Percentiles rank a stretch among this genome's conserved stretches.
Evolutionary conservation across 345 rosid species (phyloP).

Genomic region (Alliaria petiolata): DNA sequence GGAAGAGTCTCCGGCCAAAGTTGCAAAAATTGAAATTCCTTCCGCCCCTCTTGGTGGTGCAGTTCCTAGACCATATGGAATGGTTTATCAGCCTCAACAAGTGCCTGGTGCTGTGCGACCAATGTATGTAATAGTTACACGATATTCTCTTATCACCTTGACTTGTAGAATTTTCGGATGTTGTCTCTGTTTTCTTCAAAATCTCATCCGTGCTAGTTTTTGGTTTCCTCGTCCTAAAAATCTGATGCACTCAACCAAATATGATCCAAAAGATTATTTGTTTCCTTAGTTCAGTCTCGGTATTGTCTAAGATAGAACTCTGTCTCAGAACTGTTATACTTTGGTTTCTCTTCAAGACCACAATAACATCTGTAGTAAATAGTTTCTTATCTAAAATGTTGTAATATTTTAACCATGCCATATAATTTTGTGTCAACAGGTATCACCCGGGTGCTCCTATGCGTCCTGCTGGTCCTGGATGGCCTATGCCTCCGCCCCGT

Average conservation of each 20-base stretch:
- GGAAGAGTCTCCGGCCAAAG: slow-evolving; percentile 73
- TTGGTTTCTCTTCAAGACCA: too few relatives aligned
- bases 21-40: slow-evolving; percentile 58
- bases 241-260: too few relatives aligned
- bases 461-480: slow-evolving; percentile 71
- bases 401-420: too few relatives aligned
- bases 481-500: slow-evolving; percentile 83
- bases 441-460: slow-evolving; percentile 54
- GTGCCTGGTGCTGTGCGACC: slow-evolving; percentile 55
- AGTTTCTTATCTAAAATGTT: too few relatives aligned
- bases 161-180: background rate
- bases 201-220: background rate
- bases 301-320: background rate
- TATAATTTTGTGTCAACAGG: slow-evolving; percentile 37
- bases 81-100: slow-evolving; percentile 65
- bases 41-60: slow-evolving; percentile 45
- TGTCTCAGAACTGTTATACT: background rate
- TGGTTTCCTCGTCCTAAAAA: too few relatives aligned
- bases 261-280: too few relatives aligned
- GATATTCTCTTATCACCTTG: background rate
- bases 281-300: background rate
- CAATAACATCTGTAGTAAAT: too few relatives aligned
- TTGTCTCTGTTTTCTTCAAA: background rate
- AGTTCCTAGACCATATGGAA: slow-evolving; percentile 54
- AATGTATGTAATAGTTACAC: slow-evolving; percentile 44